Base-by-base conservation (phyloP, 768 basidiomycete species). In the Pholiota molesta region DNA sequence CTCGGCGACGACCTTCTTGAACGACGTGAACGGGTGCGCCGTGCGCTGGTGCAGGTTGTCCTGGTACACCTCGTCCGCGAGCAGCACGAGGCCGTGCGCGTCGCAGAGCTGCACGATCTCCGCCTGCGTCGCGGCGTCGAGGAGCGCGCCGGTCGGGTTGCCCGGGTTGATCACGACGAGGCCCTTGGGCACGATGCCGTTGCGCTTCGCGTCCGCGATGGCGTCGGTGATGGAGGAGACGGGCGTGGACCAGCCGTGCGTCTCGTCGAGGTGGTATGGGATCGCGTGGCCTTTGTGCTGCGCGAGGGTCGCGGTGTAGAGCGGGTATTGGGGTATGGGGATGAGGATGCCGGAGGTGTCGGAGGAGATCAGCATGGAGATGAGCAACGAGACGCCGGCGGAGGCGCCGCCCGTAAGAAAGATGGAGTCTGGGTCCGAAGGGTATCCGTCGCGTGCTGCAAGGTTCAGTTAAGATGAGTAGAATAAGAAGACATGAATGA, bases 1-100 rank as follows among this genome's bases (percentile, higher is more conserved):
- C 44, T 82, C 77, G 55, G 82, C 78, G 2, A 97, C 86, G 55
- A 94, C 82, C 76, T 94, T 91, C 75, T 98, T 98, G 86, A 99
- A 99, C 10, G 92, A 94, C 54, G 87, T 86, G 84, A 99, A 99
- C 0, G 91, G 83, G 73, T 91, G 87, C 1, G 80, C 79, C 2
- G 74, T 70, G 44, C 77, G 79, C 49, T 83, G 79, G 79, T 96
- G 95, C 47, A 99, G 83, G 80, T 99, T 99, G 68, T 78, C 79
- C 76, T 99, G 97, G 82, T 99, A 98, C n/a, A 99, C 97, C 75
- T 99, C 97, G 75, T 99, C 97, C 0, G 97, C 97, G 65, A 99
- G 85, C 55, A 99, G 86, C 21, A 97, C 90, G 60, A 99, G 87
- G 7, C 81, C 79, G 76, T 98, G 80, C 66, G 91, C 81, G 72